Conservation (phyloP, 495 filamentous ascomycete genomes). For the Aspergillus cristatus region DNA sequence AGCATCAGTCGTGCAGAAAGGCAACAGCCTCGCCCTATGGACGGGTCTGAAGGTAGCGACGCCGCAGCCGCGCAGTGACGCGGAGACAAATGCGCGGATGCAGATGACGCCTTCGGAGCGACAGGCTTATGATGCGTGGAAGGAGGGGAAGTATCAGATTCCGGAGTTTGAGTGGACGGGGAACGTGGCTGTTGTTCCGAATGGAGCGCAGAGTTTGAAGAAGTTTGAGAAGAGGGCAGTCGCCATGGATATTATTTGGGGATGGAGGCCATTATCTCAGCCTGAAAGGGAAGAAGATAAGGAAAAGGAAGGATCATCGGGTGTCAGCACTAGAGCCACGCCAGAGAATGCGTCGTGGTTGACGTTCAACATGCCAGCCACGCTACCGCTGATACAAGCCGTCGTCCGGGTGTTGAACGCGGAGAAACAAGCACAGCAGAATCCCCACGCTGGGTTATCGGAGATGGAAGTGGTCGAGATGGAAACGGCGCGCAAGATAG, state of each 20-base stretch:
- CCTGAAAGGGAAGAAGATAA: no score
- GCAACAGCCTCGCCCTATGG: slow-evolving; percentile 13
- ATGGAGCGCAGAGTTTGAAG: slow-evolving; percentile 9
- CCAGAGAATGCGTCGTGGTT: slow-evolving; percentile 23
- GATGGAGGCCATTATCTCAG: no score
- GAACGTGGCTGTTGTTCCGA: slow-evolving; percentile 7
- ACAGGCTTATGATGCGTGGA: slow-evolving; percentile 16
- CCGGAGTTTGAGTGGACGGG: slow-evolving; percentile 16
- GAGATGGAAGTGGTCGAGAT: slow-evolving; percentile 15
- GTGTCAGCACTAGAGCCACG: slow-evolving; percentile 6
- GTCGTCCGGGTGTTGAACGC: slow-evolving; percentile 13
- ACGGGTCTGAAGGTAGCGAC: slow-evolving; percentile 8
- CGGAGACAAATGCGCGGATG: slow-evolving; percentile 13
- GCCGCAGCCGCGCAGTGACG: neutral
- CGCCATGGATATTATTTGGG: slow-evolving; percentile 24
- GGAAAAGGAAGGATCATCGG: neutral
- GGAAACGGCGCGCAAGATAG: slow-evolving; percentile 12
- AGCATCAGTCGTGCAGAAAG: slow-evolving; percentile 10
- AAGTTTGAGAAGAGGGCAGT: slow-evolving; percentile 16
- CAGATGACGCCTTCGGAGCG: slow-evolving; percentile 12
- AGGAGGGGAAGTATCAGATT: slow-evolving; percentile 1
- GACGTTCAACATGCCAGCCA: slow-evolving; percentile 5
- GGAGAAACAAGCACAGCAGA: slow-evolving; percentile 5
- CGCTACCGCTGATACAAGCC: slow-evolving; percentile 18
- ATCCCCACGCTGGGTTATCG: slow-evolving; percentile 7